Evolutionary conservation across 495 filamentous ascomycete species (phyloP), one percentile per base, ranked within the genome.

Genomic region (Hypoxylon rickii): DNA sequence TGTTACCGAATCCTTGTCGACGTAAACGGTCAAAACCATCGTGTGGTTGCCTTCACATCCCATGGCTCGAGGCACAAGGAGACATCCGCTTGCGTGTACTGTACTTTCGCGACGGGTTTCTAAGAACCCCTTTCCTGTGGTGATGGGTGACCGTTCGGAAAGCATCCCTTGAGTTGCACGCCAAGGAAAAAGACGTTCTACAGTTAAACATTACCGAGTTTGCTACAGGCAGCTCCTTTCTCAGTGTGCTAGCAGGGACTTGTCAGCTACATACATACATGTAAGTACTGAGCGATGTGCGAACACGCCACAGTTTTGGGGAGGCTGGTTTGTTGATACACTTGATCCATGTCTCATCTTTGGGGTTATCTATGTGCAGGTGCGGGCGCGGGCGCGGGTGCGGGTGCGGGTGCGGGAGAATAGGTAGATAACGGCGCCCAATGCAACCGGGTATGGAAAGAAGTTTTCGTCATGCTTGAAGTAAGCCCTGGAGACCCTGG

Each of bases 81-180:
- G n/a, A n/a, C n/a, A n/a, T n/a, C n/a, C n/a, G n/a, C n/a, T n/a
- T n/a, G n/a, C n/a, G n/a, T n/a, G n/a, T n/a, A n/a, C n/a, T n/a
- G n/a, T n/a, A n/a, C n/a, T n/a, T 10, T 29, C 10, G 4, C 5
- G 24, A 39, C 77, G 78, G 42, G 75, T 84, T 6, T 80, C 82
- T 2, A 80, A 85, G 55, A 56, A 79, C 42, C 80, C 76, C 16
- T 85, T 71, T 48, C 82, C 82, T 1, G 80, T 80, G 6, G 80
- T 80, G 1, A 78, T 82, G 4, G 76, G 82, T 13, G 82, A 85
- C 58, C 73, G 74, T 57, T 83, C 79, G 80, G 80, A 85, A 61
- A 69, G 73, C 2, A 73, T 85, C 4, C 73, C 82, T 45, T 85
- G 80, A 80, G 69, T 82, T 3, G 51, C 77, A 32, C 55, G 70